These are phyloP conservation scores for Sanghuangporus weigelae DNA, from an alignment of 1,284 basidiomycete species.

Conservation along the genomic window DNA sequence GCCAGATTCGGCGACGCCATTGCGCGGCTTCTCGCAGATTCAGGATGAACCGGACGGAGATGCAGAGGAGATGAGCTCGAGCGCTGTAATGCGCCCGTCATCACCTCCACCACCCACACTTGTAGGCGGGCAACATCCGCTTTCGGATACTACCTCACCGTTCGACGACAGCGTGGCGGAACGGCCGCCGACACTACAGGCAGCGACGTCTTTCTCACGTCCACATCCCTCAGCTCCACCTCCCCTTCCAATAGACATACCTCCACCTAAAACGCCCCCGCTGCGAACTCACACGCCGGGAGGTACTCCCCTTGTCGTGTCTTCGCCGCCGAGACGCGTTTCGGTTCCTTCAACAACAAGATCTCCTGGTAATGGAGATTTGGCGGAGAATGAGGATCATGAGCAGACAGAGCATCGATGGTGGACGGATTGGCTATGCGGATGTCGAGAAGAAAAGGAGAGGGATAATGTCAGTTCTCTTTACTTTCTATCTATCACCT, in stretches of 20 bases:
- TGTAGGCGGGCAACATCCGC: not conserved
- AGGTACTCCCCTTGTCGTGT: conserved; percentile 15
- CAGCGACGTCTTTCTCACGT: conserved; percentile 23
- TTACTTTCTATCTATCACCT: not conserved
- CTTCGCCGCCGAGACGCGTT: conserved; percentile 36
- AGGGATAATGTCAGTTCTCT: conserved; percentile 54
- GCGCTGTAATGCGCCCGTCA: conserved; percentile 14
- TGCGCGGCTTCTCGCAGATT: not conserved
- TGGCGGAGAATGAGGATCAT: conserved; percentile 26
- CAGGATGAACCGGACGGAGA: not conserved
- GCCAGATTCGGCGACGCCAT: conserved; percentile 20
- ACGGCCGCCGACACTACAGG: conserved; percentile 7
- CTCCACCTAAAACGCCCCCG: conserved; percentile 52
- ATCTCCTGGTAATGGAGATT: conserved; percentile 5
- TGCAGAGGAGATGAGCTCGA: not conserved
- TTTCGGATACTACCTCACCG: not conserved
- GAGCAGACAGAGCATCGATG: conserved; percentile 37
- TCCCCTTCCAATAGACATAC: conserved; percentile 52
- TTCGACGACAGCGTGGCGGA: not conserved
- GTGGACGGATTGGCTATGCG: conserved; percentile 84
- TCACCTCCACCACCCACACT: conserved; percentile 10
- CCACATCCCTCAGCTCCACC: conserved; percentile 30
- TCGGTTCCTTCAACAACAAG: conserved; percentile 20
- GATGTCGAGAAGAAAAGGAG: conserved; percentile 67
- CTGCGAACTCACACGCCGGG: conserved; percentile 33